Percentiles rank a stretch among this genome's conserved stretches.
phyloP scores from a whole-genome alignment of 805 yeast species.

The Allodekkera sacchari region DNA sequence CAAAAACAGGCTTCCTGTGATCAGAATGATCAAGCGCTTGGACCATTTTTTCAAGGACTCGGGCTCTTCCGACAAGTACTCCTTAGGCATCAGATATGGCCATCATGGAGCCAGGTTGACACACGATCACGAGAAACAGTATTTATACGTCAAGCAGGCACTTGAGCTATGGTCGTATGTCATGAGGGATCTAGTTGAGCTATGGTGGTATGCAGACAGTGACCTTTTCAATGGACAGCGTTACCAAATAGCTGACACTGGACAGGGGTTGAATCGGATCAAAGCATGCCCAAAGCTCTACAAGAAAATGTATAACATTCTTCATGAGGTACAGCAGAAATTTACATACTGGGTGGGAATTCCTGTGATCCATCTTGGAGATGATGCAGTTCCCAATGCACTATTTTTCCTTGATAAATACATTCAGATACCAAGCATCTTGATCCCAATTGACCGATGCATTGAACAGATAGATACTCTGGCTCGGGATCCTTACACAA shows the following conservation, averaged over 20 bases:
- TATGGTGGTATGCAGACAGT: slow-evolving; percentile 72
- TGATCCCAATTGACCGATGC: slow-evolving; percentile 62
- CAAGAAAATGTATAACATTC: slow-evolving; percentile 62
- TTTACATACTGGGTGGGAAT: slow-evolving; percentile 69
- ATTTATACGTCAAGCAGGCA: slow-evolving; percentile 67
- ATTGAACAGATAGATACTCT: slow-evolving; percentile 47
- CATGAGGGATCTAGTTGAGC: slow-evolving; percentile 67
- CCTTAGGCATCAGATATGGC: slow-evolving; percentile 60
- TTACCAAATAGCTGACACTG: slow-evolving; percentile 61
- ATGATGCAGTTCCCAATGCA: slow-evolving; percentile 79
- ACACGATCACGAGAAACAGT: slow-evolving; percentile 67
- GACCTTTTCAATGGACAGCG: slow-evolving; percentile 52
- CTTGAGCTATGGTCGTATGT: slow-evolving; percentile 68
- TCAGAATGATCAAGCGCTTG: slow-evolving; percentile 49
- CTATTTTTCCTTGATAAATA: slow-evolving; percentile 72
- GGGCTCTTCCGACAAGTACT: slow-evolving; percentile 22
- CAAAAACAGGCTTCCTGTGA: slow-evolving; percentile 60
- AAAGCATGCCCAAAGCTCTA: slow-evolving; percentile 65
- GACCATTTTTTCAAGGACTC: slow-evolving; percentile 35
- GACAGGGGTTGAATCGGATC: slow-evolving; percentile 74
- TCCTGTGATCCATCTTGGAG: slow-evolving; percentile 74
- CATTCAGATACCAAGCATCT: slow-evolving; percentile 68
- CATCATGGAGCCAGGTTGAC: slow-evolving; percentile 62
- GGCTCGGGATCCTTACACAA: slow-evolving; percentile 36
- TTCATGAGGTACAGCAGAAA: slow-evolving; percentile 58